Base-by-base conservation (phyloP, 108 stramenopile genomes). In the Cyclotella choctawhatcheeana region DNA sequence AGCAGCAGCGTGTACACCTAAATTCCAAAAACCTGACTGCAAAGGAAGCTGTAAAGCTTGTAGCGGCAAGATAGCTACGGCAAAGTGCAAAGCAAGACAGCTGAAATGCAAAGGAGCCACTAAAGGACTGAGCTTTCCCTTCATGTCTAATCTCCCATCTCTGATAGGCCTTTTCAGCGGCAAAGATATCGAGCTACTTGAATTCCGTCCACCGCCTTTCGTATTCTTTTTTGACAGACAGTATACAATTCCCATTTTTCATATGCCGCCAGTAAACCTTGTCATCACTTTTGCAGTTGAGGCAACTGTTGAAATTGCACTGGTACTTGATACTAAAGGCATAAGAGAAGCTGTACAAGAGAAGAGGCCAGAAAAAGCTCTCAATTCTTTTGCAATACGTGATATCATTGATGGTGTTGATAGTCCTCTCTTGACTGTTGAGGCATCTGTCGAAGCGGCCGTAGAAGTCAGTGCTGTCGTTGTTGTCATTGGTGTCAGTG, bases 341-440 rank as follows among this genome's bases (percentile, higher is more conserved):
- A 79, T 79, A 17, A 24, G 65, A 30, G 59, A 74, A 47, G 73
- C 73, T 40, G 53, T 79, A 5, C 18, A 66, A 27, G 48, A 68
- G 32, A 40, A 56, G 14, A 54, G 58, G 17, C 73, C 73, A 34
- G 17, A 47, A 17, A 79, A 79, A 59, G 78, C 73, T 30, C 60
- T 73, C 31, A 79, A 79, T 40, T 67, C 64, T 14, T 79, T 79
- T 73, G 78, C 78, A 3, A 33, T 79, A 30, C 53, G 47, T 32
- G 78, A 79, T 29, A 56, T 64, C 2, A 73, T 79, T 67, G 71
- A 79, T 67, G 71, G 55, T 32, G 72, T 73, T 31, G 78, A 79
- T 73, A 50, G 35, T 27, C 66, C 78, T 1, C 22, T 79, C 22
- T 33, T 79, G 13, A 44, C 33, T 14, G 21, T 79, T 12, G 43